Evolutionary conservation across 495 filamentous ascomycete genomes (phyloP), one percentile per base, ranked within the genome.

Genomic region (Neurospora sp.): DNA sequence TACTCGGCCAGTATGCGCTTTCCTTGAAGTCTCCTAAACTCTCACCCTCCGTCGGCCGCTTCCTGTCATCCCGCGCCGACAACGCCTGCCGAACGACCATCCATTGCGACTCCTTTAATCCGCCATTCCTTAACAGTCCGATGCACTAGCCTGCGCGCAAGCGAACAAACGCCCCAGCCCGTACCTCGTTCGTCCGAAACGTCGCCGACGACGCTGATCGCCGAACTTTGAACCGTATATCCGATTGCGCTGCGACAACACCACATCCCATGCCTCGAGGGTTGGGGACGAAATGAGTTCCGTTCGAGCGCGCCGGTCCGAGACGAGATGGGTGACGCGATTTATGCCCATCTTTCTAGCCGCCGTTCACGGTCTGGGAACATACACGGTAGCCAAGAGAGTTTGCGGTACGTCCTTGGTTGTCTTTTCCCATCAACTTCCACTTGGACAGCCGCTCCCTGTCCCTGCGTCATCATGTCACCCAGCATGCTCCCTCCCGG

Each of bases 261-360:
- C 53, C 27, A 35, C 53, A 66, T 66, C 14, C 53, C 12, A 66
- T 66, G 53, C 53, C 53, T 31, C 27, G 22, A 66, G 31, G 53
- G 27, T 37, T 66, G 12, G 53, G 53, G 53, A 66, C 27, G 14
- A 66, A 35, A 66, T 66, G 53, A 66, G 53, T 35, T 66, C 53
- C 27, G n/a, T 70, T 12, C 68, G 41, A 68, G 78, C 78, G 70
- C 73, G 46, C 44, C 80, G 79, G 73, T 71, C 83, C 68, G 81
- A 74, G 46, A 83, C 83, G 75, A 81, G 84, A 71, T 86, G 84
- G 84, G 79, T 77, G 42, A 83, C 83, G 69, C 84, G 83, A 42
- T 73, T 80, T 69, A 80, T 85, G 39, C 82, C 82, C 1, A 27
- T 82, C 12, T 18, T 85, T 37, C 79, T 86, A n/a, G 76, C 77